These are phyloP conservation scores for Metschnikowia proteae DNA, from an alignment of 805 yeast genomes.

Conservation along the genomic window DNA sequence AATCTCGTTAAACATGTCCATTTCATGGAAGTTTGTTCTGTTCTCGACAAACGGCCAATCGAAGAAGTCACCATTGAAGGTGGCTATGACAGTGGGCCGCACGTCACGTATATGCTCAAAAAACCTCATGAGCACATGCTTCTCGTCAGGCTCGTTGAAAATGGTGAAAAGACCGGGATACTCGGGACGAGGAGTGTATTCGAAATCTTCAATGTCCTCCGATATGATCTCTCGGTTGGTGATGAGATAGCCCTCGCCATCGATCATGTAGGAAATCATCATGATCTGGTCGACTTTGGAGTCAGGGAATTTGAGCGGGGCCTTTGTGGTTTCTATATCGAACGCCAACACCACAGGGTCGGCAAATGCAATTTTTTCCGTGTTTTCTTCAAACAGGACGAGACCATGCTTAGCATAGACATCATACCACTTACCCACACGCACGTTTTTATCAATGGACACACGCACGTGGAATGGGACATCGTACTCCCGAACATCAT, in stretches of 20 bases:
- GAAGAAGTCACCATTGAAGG: constrained; percentile 97
- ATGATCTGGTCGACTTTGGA: constrained; percentile 85
- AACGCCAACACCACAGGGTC: constrained; percentile 96
- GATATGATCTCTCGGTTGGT: constrained; percentile 93
- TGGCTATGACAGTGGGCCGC: constrained; percentile 94
- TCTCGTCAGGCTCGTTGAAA: constrained; percentile 86
- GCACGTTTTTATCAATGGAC: constrained; percentile 78
- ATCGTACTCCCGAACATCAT: constrained; percentile 88
- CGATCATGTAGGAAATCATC: constrained; percentile 99
- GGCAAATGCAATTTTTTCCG: constrained; percentile 85
- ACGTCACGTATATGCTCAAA: constrained; percentile 88
- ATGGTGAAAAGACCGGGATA: constrained; percentile 86
- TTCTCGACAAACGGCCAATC: constrained; percentile 99
- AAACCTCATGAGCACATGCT: constrained; percentile 66
- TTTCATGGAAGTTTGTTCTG: constrained; percentile 76
- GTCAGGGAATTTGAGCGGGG: constrained; percentile 94
- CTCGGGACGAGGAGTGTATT: constrained; percentile 96
- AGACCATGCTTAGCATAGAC: constrained; percentile 63
- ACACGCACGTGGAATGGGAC: constrained; percentile 97
- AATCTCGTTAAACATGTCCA: constrained; percentile 87
- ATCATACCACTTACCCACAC: constrained; percentile 96
- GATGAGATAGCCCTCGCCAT: constrained; percentile 91
- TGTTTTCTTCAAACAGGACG: constrained; percentile 52
- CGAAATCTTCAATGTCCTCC: constrained; percentile 94
- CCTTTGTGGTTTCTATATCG: constrained; percentile 96